Percentiles rank a stretch among this genome's conserved stretches.
phyloP scores from a whole-genome alignment of 441 rosid species.

The Euphorbia schlechtendalii region DNA sequence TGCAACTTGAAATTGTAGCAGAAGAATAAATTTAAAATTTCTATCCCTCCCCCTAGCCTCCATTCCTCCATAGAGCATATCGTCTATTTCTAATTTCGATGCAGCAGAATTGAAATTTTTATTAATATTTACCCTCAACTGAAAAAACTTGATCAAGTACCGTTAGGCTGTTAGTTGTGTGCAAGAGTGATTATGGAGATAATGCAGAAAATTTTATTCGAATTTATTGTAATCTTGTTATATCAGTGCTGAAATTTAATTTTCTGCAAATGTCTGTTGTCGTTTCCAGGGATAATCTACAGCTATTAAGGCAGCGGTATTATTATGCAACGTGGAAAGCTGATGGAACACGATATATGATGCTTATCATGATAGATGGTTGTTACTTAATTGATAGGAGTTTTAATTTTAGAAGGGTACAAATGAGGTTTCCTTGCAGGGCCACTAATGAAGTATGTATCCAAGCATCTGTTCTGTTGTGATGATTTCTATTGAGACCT shows the following conservation, averaged over 20 bases:
- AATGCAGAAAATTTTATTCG: background rate
- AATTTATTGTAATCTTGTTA: background rate
- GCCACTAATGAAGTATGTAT: slow-evolving; percentile 59
- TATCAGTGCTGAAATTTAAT: background rate
- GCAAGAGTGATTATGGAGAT: background rate
- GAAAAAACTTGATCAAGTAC: background rate
- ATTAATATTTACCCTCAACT: background rate
- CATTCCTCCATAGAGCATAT: background rate
- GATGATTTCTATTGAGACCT: slow-evolving; percentile 17
- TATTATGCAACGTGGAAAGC: slow-evolving; percentile 99
- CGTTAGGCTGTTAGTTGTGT: background rate
- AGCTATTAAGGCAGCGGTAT: slow-evolving; percentile 89
- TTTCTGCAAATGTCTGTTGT: slow-evolving; percentile 13
- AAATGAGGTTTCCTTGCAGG: slow-evolving; percentile 93
- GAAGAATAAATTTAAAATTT: background rate
- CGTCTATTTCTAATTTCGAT: background rate
- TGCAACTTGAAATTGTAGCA: slow-evolving; percentile 1
- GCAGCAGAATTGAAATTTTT: background rate
- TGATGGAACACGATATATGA: slow-evolving; percentile 98
- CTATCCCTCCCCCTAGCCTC: background rate
- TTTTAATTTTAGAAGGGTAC: slow-evolving; percentile 89
- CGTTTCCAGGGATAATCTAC: slow-evolving; percentile 75
- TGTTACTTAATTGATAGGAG: slow-evolving; percentile 87
- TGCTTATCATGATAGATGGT: slow-evolving; percentile 86
- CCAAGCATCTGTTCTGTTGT: slow-evolving; percentile 17